Evolutionary conservation across 495 filamentous ascomycete species (phyloP), one percentile per base, ranked within the genome.

Genomic region (Daldinia loculata): DNA sequence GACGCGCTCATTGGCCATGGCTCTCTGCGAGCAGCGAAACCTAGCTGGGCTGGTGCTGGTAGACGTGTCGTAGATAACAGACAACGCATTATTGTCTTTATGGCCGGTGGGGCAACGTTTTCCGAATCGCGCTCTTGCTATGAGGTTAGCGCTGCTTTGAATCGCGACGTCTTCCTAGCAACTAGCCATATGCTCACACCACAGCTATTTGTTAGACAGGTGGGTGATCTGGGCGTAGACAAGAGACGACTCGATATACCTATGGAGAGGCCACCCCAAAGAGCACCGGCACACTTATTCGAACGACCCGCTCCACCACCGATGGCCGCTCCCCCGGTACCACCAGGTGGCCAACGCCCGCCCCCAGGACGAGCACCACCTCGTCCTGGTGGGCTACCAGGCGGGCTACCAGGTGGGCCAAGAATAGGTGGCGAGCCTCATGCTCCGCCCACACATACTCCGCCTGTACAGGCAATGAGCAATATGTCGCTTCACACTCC

Each of bases 31-130:
- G 92, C 93, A 29, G 87, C 86, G 22, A 97, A 97, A 71, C 95
- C 95, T 6, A 95, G 94, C 9, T 99, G 95, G 95, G 95, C 95
- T 7, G 91, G 91, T 56, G 90, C 92, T 12, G 88, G 92, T 59
- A 84, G 89, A 27, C 85, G 90, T 15, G 87, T 88, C 9, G 87
- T 90, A 19, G 94, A 97, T 72, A 93, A 92, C 58, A 88, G 90
- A 51, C 95, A 99, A 79, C 90, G 95, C 45, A 88, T 98, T 51
- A 91, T 99, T 65, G 90, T 98, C 52, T 98, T 98, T 78, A 91
- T 98, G 89, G 95, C 95, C 19, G 95, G 96, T 38, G 95, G 95
- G 43, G 96, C 96, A 6, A 99, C 94, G 3, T 95, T 94, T 77
- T 91, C 91, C 1, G 95, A 99, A 80, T 83, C 91, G 6, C 89